Evolutionary conservation across 306 rosid genomes (phyloP), one percentile per base, ranked within the genome.

Genomic region (Trifolium fragiferum): DNA sequence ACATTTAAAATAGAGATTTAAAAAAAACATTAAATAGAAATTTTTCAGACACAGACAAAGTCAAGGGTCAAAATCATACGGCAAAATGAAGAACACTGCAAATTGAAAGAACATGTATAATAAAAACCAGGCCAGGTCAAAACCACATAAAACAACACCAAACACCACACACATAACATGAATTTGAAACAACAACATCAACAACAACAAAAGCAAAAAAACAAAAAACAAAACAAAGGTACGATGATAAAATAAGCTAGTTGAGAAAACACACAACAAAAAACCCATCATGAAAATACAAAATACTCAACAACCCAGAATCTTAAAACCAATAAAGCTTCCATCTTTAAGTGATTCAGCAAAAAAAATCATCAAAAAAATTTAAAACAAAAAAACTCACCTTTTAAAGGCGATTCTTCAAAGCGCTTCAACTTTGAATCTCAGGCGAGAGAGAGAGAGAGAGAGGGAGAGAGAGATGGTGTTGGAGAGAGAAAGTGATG

Each of bases 401-500:
- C 78, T 55, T 67, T 8, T 18, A 35, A 40, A 81, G 70, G 16
- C 30, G 63, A 66, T 49, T 33, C 16, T 37, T 37, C 33, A 65
- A 37, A 46, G 9, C 1, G 21, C 68, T 64, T 11, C 44, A 66
- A 33, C 5, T 32, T 7, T 15, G 4, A 59, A 57, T 37, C 40
- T 37, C 10, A 7, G 63, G 59, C 4, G 75, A 66, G 40, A 63
- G 62, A 25, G 68, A 50, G 59, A 76, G 27, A 59, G 67, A 73
- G 73, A 70, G 41, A 64, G 63, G 20, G 72, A 60, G 71, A 72
- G 86, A 49, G 77, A 18, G 44, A 20, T 18, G 40, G 18, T 7
- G 38, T 21, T 12, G 73, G 82, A 71, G 81, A 78, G 83, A 84
- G 90, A 82, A 75, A 69, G 78, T 64, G 78, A 70, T 74, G 59